Base-by-base conservation (phyloP, 441 rosid genomes). In the Aleurites moluccanus region DNA sequence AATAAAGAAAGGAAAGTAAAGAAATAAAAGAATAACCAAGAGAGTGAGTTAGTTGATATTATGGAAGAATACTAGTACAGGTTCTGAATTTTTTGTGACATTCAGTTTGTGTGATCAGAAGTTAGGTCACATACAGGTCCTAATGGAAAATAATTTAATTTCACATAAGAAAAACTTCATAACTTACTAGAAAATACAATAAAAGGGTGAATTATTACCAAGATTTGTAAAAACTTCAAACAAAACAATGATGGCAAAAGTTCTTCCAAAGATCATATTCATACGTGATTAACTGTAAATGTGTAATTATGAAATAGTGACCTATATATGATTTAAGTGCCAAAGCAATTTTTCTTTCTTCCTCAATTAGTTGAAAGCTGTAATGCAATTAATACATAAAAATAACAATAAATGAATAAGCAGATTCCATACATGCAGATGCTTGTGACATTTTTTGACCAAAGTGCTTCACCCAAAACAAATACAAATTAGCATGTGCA, bases 51-150 rank as follows among this genome's bases (percentile, higher is more conserved):
- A 64, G 78, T 69, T 72, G 75, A 80, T 59, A 38, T 18, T 64
- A 55, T 45, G 70, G 70, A 81, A 57, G 69, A 53, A 28, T n/a
- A 20, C 30, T 20, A 57, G 62, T 73, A 63, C 57, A 73, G 78
- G 73, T 72, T 55, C 60, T 52, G 53, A 74, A 64, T 63, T 18
- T 65, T 64, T 65, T 21, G 57, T 68, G 67, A 30, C 87, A 85
- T 78, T 75, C 81, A 27, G 28, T 59, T 30, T 42, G 82, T 69
- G 82, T 80, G 81, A 30, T 18, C 6, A 42, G 35, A 2, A 67
- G 55, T 84, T 82, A 76, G 81, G 77, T 79, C 35, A 47, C 60
- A 13, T 72, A 53, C 47, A 35, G 49, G 35, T 33, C 64, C 64
- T 35, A 52, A 60, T 3, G 21, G 44, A 61, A 67, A 47, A 16